Evolutionary conservation across 1,284 basidiomycete genomes (phyloP).

Genomic region (Boletus subluridellus): DNA sequence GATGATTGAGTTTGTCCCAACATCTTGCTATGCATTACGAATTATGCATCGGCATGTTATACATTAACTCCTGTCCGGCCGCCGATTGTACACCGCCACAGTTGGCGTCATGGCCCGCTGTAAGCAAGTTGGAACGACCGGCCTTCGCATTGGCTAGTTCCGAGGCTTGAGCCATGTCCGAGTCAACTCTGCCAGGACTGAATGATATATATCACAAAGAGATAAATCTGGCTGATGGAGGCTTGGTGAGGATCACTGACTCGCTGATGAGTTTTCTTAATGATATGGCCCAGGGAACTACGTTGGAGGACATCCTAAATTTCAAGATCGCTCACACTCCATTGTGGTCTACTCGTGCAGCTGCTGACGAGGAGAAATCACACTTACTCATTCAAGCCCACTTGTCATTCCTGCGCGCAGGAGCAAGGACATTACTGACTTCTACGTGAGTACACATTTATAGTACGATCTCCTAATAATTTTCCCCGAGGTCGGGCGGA

Average conservation of each 20-base stretch:
- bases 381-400: slow-evolving; percentile 56
- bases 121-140: background rate
- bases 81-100: slow-evolving; percentile 14
- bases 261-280: background rate
- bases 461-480: background rate
- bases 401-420: slow-evolving; percentile 55
- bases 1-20: no score
- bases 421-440: slow-evolving; percentile 58
- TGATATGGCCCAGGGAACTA: slow-evolving; percentile 52
- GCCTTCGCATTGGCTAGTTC: background rate
- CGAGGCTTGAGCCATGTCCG: slow-evolving; percentile 4
- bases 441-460: slow-evolving; percentile 49
- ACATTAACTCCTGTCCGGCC: no score
- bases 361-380: slow-evolving; percentile 45
- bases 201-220: slow-evolving; percentile 13
- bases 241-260: slow-evolving; percentile 43
- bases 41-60: no score
- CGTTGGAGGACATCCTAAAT: slow-evolving; percentile 56
- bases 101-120: background rate
- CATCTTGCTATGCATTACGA: no score
- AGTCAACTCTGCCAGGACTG: background rate
- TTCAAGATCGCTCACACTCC: slow-evolving; percentile 52
- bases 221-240: slow-evolving; percentile 55
- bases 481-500: background rate
- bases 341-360: slow-evolving; percentile 67